A percentile compares a stretch with the other conserved stretches of the same genome.
These are phyloP conservation scores for Mycocentrospora acerina DNA, from an alignment of 2,329 filamentous ascomycete genomes.

Conservation along the genomic window DNA sequence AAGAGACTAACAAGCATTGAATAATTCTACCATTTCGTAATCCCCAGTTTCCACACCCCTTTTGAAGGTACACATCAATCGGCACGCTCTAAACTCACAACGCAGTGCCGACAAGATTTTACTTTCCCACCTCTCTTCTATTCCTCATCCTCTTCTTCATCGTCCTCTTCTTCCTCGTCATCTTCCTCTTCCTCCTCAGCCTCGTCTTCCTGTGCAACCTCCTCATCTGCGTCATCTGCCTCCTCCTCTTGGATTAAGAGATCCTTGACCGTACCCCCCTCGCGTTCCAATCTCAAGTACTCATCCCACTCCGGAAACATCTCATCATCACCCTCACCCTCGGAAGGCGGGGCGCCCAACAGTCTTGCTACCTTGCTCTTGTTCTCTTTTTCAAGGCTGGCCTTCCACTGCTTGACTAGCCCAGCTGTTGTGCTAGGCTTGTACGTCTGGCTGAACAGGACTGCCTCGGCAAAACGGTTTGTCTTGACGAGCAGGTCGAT, in stretches of 20 bases:
- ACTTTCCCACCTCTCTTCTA: too few species aligned
- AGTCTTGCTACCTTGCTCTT: slow-evolving; percentile 83
- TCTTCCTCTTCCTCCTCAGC: slow-evolving; percentile 31
- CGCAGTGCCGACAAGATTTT: too few species aligned
- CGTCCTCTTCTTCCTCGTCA: slow-evolving; percentile 24
- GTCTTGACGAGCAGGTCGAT: slow-evolving; percentile 78
- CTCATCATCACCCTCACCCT: slow-evolving; percentile 67
- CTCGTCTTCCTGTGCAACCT: slow-evolving; percentile 33
- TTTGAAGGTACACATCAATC: too few species aligned
- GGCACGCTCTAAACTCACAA: too few species aligned
- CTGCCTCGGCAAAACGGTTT: slow-evolving; percentile 78
- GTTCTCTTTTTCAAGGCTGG: slow-evolving; percentile 76
- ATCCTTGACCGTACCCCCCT: slow-evolving; percentile 57
- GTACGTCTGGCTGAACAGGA: slow-evolving; percentile 92
- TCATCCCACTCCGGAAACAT: slow-evolving; percentile 97
- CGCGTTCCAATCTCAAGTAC: slow-evolving; percentile 77
- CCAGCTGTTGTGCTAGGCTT: slow-evolving; percentile 74
- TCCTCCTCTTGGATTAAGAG: slow-evolving; percentile 32
- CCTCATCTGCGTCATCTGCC: slow-evolving; percentile 35
- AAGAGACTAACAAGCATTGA: too few species aligned
- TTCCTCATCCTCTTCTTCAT: slow-evolving; percentile 16
- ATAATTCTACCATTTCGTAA: too few species aligned
- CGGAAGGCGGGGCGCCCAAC: slow-evolving; percentile 73
- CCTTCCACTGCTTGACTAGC: slow-evolving; percentile 79
- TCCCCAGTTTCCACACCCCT: too few species aligned